A percentile compares a stretch with the other conserved stretches of the same genome.
phyloP scores from a whole-genome alignment of 257 asterid species.

The Apocynum venetum region DNA sequence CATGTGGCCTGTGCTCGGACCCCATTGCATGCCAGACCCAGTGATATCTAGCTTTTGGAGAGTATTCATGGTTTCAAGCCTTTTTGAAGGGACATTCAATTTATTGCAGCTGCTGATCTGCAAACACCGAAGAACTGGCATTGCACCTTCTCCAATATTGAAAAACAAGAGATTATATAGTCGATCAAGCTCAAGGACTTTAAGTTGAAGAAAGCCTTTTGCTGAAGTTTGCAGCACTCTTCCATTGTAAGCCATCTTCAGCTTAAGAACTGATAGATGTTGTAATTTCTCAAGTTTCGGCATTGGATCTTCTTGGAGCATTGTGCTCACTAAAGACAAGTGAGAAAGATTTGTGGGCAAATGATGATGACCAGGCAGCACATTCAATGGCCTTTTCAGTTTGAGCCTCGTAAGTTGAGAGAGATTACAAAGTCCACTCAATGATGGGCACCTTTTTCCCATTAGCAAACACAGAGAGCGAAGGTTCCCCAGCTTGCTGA shows the following conservation, averaged over 20 bases:
- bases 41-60: neutral
- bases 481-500: conserved; percentile 8
- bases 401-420: conserved; percentile 6
- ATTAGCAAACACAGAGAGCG: neutral
- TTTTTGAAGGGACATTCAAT: neutral
- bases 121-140: conserved; percentile 3
- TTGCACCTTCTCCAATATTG: conserved; percentile 1
- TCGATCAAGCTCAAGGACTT: conserved; percentile 4
- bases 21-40: neutral
- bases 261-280: conserved; percentile 8
- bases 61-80: neutral
- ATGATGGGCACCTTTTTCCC: neutral
- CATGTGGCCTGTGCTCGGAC: neutral
- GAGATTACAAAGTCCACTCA: neutral
- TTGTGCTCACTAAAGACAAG: neutral
- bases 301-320: conserved; percentile 15
- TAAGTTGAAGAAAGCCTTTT: conserved; percentile 3
- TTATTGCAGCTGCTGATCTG: neutral
- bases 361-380: conserved; percentile 1
- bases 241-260: conserved; percentile 8
- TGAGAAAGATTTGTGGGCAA: conserved; percentile 4
- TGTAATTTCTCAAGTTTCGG: conserved; percentile 2
- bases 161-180: neutral
- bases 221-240: neutral
- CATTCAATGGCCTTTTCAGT: neutral